These are phyloP conservation scores for Penicillium pancosmium DNA, from an alignment of 495 filamentous ascomycete species.

Conservation along the genomic window DNA sequence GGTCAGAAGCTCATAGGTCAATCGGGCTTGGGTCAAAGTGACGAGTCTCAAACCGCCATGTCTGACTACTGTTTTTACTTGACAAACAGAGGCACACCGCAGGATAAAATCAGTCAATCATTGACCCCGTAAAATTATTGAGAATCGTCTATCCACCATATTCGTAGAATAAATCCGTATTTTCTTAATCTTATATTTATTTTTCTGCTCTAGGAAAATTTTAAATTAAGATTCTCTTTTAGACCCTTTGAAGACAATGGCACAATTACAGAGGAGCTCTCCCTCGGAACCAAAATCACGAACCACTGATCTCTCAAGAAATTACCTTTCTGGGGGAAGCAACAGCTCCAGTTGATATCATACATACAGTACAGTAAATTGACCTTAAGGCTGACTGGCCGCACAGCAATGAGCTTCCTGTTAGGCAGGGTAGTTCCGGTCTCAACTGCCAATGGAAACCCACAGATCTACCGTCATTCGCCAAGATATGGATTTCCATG, in stretches of 20 bases:
- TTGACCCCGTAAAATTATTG: background rate
- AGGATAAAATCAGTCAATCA: background rate
- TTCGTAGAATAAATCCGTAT: too few species aligned
- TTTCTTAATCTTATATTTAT: background rate
- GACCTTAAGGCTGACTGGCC: background rate
- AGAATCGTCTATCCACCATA: background rate
- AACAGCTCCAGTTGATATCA: background rate
- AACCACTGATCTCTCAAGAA: slow-evolving; percentile 3
- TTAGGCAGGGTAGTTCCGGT: slow-evolving; percentile 6
- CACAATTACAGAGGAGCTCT: background rate
- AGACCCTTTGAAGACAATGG: background rate
- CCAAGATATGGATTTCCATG: slow-evolving; percentile 15
- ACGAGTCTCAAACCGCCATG: slow-evolving; percentile 17
- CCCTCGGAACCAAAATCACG: slow-evolving; percentile 1
- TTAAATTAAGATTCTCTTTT: background rate
- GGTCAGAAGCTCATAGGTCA: slow-evolving; percentile 4
- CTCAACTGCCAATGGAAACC: slow-evolving; percentile 15
- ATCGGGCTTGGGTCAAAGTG: slow-evolving; percentile 9
- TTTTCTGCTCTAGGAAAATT: background rate
- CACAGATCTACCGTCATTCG: slow-evolving; percentile 24
- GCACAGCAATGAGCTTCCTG: background rate
- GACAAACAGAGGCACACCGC: slow-evolving; percentile 1
- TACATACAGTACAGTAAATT: background rate
- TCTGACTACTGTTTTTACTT: slow-evolving; percentile 4
- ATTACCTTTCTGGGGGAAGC: slow-evolving; percentile 2